Conservation (phyloP, 2,329 filamentous ascomycete genomes). For the Ophiostoma fasciatum region DNA sequence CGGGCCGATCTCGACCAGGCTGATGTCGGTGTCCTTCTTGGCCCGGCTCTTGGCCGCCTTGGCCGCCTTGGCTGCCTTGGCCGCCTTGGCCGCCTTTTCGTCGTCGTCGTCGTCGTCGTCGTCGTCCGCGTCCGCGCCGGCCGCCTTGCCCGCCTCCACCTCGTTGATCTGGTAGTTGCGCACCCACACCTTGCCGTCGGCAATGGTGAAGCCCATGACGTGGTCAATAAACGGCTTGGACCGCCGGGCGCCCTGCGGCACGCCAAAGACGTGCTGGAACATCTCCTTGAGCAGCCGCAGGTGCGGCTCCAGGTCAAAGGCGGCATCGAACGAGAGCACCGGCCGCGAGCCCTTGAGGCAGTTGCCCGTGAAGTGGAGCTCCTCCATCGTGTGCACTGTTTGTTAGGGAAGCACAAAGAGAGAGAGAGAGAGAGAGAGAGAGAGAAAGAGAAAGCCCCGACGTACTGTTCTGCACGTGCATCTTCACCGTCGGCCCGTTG, state of each 20-base stretch:
- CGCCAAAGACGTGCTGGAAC: constrained; percentile 79
- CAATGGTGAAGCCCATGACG: constrained; percentile 81
- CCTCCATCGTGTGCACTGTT: constrained; percentile 88
- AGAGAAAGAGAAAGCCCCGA: not conserved
- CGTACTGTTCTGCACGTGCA: constrained; percentile 65
- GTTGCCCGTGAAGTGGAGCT: constrained; percentile 93
- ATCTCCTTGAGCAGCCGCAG: constrained; percentile 78
- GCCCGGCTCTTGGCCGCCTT: constrained; percentile 6
- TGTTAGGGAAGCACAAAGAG: no score
- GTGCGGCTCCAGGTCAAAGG: constrained; percentile 71
- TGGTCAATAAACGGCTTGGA: constrained; percentile 95
- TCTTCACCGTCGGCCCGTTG: constrained; percentile 47
- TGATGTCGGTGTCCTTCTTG: constrained; percentile 53
- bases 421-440: not conserved
- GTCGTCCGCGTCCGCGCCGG: constrained; percentile 22
- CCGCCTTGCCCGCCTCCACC: constrained; percentile 45
- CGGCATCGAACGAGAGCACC: constrained; percentile 77
- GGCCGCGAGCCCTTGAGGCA: constrained; percentile 88
- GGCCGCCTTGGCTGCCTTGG: no score
- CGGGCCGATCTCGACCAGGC: constrained; percentile 83
- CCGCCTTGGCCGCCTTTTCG: constrained; percentile 35
- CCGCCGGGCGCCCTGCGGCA: constrained; percentile 75
- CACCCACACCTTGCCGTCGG: constrained; percentile 91
- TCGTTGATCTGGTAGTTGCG: constrained; percentile 89
- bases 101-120: not conserved